Evolutionary conservation across 2,329 filamentous ascomycete species (phyloP).

Genomic region (Rutstroemia sp.): DNA sequence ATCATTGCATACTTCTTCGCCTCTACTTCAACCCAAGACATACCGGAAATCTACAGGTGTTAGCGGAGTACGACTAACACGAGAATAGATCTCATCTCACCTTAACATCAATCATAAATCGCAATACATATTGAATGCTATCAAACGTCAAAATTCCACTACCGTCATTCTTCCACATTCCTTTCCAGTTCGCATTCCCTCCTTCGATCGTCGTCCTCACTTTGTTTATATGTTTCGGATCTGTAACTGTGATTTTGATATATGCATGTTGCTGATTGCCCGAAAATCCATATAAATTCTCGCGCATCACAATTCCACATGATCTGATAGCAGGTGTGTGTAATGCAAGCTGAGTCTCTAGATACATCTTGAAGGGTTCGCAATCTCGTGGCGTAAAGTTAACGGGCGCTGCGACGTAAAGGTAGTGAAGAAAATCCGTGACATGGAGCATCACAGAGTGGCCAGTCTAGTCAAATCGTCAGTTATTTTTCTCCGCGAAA

Average conservation of each 20-base stretch:
- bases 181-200: conserved; percentile 79
- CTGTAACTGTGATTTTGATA: conserved; percentile 85
- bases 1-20: conserved; percentile 67
- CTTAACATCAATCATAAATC: conserved; percentile 97
- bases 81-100: conserved; percentile 35
- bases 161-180: conserved; percentile 68
- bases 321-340: conserved; percentile 69
- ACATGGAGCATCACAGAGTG: conserved; percentile 94
- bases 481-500: conserved; percentile 7
- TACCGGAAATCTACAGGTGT: conserved; percentile 63
- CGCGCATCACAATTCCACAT: conserved; percentile 73
- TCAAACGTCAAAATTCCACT: conserved; percentile 85
- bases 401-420: conserved; percentile 84
- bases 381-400: conserved; percentile 75
- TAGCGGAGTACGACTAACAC: conserved; percentile 3
- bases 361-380: conserved; percentile 66
- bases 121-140: conserved; percentile 87
- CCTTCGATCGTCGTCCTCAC: conserved; percentile 70
- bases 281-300: conserved; percentile 91
- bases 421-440: conserved; percentile 91
- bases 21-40: conserved; percentile 94
- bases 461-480: conserved; percentile 43
- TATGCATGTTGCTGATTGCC: conserved; percentile 89
- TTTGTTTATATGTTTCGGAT: conserved; percentile 75
- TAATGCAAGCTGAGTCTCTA: conserved; percentile 72